A percentile compares a stretch with the other conserved stretches of the same genome.
Conservation (phyloP, 2,329 filamentous ascomycete genomes). For the Phaeosphaeriaceae sp. region DNA sequence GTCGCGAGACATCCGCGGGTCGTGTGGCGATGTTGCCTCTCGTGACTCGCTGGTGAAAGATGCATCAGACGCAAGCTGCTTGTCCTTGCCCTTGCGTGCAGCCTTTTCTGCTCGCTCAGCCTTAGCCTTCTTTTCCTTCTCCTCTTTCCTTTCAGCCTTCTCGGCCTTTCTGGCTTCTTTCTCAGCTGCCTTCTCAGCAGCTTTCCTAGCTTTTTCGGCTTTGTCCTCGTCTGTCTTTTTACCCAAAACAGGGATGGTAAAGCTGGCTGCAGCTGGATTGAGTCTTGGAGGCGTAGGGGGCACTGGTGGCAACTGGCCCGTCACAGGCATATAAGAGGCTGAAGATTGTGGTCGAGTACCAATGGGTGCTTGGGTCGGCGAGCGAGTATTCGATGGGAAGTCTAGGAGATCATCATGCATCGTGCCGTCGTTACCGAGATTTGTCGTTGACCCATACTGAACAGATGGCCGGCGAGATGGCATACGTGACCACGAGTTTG, state of each 20-base stretch:
- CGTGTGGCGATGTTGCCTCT: constrained; percentile 36
- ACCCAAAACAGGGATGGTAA: constrained; percentile 60
- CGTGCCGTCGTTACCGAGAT: constrained; percentile 60
- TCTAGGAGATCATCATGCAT: constrained; percentile 59
- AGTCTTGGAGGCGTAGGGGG: constrained; percentile 63
- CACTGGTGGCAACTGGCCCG: constrained; percentile 24
- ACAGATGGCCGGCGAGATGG: constrained; percentile 82
- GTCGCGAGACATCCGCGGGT: constrained; percentile 52
- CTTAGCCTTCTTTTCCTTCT: constrained; percentile 50
- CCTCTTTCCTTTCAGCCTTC: constrained; percentile 43
- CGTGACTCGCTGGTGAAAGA: constrained; percentile 22
- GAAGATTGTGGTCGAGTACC: constrained; percentile 75
- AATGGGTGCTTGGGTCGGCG: constrained; percentile 71
- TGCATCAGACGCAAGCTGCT: constrained; percentile 29
- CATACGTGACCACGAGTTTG: constrained; percentile 72
- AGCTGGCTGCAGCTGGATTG: constrained; percentile 89
- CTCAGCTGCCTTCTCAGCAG: constrained; percentile 43
- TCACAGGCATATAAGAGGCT: constrained; percentile 55
- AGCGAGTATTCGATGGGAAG: constrained; percentile 56
- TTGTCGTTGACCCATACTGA: constrained; percentile 76
- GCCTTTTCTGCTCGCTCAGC: constrained; percentile 42
- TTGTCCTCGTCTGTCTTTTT: constrained; percentile 45
- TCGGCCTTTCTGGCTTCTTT: constrained; percentile 46
- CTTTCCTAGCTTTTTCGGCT: constrained; percentile 40
- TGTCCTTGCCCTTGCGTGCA: constrained; percentile 44